Base-by-base conservation (phyloP, 2,329 filamentous ascomycete species). In the Xylariales sp. region DNA sequence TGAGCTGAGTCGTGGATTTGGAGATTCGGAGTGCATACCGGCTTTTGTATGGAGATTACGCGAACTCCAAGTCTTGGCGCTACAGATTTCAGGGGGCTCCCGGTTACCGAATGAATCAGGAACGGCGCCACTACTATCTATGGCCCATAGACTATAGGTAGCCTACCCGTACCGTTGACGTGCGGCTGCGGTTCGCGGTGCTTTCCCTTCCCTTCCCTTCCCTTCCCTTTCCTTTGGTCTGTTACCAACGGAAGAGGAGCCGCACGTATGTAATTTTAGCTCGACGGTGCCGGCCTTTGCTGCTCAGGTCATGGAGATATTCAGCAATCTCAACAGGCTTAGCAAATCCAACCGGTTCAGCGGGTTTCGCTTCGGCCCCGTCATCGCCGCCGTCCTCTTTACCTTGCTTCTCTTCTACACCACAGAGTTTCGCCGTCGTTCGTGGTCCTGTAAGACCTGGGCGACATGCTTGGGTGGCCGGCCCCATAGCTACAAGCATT, bases 391-490 rank as follows among this genome's bases (percentile, higher is more conserved):
- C 18, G 34, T 72, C 14, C 55, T 75, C 8, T 48, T 71, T 23
- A 59, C 71, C 46, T 49, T 76, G 39, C 14, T 75, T n/a, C 67
- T 76, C 55, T 74, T 74, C 48, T 74, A 74, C 62, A 74, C 72
- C 1, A 74, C 73, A 32, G 75, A 76, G 46, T 72, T 73, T 9
- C 68, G 74, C 57, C 65, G 68, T 28, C 70, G 73, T 9, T 72
- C 75, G 28, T 75, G 73, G 72, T 75, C 73, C n/a, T 76, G 75
- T 65, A 75, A 75, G 71, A 73, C 75, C 4, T 68, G 73, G 23
- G 63, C 65, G 14, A 73, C 72, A 7, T 77, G 75, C 53, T 36
- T 76, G 2, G 50, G 71, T 28, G 69, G 56, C 48, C 69, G 67
- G 14, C 65, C 74, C 28, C 71, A 73, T 52, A 65, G 54, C 16